These are phyloP conservation scores for Thielaviopsis populi DNA, from an alignment of 2,329 filamentous ascomycete genomes.

Conservation along the genomic window DNA sequence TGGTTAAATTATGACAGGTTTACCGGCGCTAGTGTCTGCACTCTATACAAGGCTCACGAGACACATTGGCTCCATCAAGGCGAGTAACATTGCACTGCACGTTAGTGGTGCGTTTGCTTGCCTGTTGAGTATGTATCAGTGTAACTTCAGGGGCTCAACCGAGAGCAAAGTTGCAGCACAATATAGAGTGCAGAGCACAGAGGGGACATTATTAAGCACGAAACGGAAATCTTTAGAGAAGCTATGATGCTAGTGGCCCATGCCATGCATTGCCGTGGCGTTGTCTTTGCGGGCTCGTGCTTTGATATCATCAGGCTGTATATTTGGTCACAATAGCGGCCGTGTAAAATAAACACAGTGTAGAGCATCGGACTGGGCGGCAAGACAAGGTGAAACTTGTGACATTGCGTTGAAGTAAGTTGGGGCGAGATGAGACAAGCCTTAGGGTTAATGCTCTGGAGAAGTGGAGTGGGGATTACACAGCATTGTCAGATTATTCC, in stretches of 20 bases:
- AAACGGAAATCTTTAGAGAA: neutral
- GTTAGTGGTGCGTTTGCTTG: neutral
- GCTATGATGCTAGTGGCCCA: slow-evolving; percentile 3
- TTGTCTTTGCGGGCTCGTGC: neutral
- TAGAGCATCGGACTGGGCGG: neutral
- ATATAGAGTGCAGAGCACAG: neutral
- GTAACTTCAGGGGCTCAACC: neutral
- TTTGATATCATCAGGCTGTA: neutral
- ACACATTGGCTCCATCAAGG: neutral
- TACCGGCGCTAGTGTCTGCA: neutral
- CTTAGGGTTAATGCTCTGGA: neutral
- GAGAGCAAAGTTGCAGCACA: neutral
- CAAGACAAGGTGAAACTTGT: neutral
- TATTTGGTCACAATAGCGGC: neutral
- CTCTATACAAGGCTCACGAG: neutral
- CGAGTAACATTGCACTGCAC: neutral
- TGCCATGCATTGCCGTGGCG: neutral
- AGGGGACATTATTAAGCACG: neutral
- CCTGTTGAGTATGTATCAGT: neutral
- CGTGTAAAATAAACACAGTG: neutral
- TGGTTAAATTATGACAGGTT: neutral
- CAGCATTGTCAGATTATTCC: neutral
- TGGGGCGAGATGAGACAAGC: neutral
- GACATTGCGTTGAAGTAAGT: neutral
- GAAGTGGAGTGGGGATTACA: neutral